Conservation (phyloP, 2,329 filamentous ascomycete genomes). For the Lachnellula suecica region DNA sequence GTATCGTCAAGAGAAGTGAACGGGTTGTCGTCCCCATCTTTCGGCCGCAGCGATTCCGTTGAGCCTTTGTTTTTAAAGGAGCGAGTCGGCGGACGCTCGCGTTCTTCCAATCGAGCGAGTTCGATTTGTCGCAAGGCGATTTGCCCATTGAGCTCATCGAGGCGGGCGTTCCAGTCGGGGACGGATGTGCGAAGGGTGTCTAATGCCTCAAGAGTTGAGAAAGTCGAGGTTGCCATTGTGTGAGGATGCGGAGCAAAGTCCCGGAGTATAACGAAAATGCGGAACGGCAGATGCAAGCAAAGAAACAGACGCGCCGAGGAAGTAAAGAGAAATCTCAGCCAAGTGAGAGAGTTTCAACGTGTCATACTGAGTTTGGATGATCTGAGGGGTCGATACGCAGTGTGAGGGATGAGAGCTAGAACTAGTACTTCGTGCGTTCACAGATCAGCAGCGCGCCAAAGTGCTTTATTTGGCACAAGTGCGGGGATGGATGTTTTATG, state of each 20-base stretch:
- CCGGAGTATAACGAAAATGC: not conserved
- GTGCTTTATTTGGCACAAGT: too few relatives aligned
- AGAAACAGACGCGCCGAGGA: not conserved
- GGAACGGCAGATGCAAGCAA: not conserved
- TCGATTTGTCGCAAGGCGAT: conserved; percentile 62
- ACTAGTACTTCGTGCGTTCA: too few relatives aligned
- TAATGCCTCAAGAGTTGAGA: conserved; percentile 51
- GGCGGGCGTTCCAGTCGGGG: conserved; percentile 57
- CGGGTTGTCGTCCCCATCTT: conserved; percentile 25
- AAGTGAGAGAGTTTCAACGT: too few relatives aligned
- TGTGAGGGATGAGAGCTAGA: too few relatives aligned
- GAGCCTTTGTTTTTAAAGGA: conserved; percentile 35
- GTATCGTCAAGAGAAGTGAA: conserved; percentile 16
- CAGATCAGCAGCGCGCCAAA: too few relatives aligned
- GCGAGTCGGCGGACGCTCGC: conserved; percentile 33
- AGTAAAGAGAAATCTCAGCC: too few relatives aligned
- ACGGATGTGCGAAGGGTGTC: conserved; percentile 54
- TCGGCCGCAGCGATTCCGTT: conserved; percentile 33
- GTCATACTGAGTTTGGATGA: not conserved
- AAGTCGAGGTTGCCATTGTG: conserved; percentile 7
- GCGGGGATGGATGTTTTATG: too few relatives aligned
- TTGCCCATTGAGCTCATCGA: conserved; percentile 60
- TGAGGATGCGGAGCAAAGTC: not conserved
- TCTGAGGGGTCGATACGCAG: not conserved
- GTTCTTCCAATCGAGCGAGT: conserved; percentile 48